phyloP scores from a whole-genome alignment of 139 green algal genomes.

The Volvox reticuliferus region DNA sequence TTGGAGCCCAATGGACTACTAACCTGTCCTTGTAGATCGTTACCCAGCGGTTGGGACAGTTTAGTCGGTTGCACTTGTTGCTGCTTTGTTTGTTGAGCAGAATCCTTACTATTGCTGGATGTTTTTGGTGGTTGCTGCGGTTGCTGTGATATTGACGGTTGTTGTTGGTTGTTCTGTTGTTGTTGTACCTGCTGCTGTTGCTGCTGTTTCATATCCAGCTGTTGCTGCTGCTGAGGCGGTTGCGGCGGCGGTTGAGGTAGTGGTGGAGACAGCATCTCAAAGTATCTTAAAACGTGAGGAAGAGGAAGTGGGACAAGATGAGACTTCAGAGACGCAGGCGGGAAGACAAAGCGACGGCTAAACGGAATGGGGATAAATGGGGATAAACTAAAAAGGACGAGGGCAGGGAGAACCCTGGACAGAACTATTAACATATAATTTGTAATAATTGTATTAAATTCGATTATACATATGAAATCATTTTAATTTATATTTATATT shows the following conservation, averaged over 20 bases:
- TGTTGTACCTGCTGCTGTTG: neutral
- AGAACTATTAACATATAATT: no score
- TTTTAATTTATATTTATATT: no score
- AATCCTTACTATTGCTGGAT: neutral
- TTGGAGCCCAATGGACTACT: no score
- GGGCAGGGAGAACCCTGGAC: no score
- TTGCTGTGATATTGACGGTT: neutral
- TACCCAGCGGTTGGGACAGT: no score
- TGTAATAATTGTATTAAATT: no score
- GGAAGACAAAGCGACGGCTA: neutral
- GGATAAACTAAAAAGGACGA: no score
- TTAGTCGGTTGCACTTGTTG: neutral
- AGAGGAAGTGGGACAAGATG: no score
- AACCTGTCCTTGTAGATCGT: no score
- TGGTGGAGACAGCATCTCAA: slow-evolving; percentile 8
- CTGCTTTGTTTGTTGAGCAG: neutral
- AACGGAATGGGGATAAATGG: no score
- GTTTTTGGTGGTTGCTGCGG: neutral
- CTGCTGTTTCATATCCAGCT: neutral
- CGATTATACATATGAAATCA: no score
- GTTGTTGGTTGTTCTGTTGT: neutral
- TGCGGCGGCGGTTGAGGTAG: neutral
- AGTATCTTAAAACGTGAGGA: neutral
- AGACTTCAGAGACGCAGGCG: neutral
- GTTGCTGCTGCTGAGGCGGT: neutral